phyloP scores from a whole-genome alignment of 2,329 filamentous ascomycete genomes.

The Trichoderma cornu-damae region DNA sequence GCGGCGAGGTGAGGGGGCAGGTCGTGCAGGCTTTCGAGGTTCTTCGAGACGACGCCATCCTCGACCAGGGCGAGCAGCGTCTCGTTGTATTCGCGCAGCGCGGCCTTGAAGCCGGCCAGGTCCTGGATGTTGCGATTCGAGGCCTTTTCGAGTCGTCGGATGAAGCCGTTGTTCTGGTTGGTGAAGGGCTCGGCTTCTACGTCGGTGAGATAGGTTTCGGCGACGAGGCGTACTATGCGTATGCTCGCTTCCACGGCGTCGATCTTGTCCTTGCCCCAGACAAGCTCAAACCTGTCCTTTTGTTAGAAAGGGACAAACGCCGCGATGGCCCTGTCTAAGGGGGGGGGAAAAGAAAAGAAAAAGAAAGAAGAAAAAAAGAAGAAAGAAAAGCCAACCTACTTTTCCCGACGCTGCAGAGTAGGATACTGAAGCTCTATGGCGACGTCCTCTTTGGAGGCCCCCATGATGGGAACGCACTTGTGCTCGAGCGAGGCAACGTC shows the following conservation, averaged over 20 bases:
- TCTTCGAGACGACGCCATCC: conserved; percentile 66
- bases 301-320: background rate
- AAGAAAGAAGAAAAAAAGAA: background rate
- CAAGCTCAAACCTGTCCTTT: conserved; percentile 51
- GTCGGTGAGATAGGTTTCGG: conserved; percentile 71
- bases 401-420: conserved; percentile 63
- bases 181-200: conserved; percentile 63
- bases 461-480: conserved; percentile 48
- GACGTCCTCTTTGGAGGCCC: conserved; percentile 48
- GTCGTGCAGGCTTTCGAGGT: conserved; percentile 63
- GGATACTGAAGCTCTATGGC: conserved; percentile 77
- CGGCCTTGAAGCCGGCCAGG: conserved; percentile 63
- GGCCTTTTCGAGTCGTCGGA: conserved; percentile 71
- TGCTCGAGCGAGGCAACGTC: conserved; percentile 49
- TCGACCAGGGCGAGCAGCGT: conserved; percentile 60
- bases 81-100: conserved; percentile 72
- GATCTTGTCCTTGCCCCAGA: conserved; percentile 73
- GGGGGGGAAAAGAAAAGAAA: background rate
- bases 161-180: conserved; percentile 67
- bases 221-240: conserved; percentile 62
- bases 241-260: conserved; percentile 71
- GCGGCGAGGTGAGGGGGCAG: conserved; percentile 69
- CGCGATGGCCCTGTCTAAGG: background rate
- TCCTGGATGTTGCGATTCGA: conserved; percentile 61
- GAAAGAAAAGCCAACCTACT: conserved; percentile 39